Conservation (phyloP, 352 stramenopile species). For the Phytophthora hibernalis region DNA sequence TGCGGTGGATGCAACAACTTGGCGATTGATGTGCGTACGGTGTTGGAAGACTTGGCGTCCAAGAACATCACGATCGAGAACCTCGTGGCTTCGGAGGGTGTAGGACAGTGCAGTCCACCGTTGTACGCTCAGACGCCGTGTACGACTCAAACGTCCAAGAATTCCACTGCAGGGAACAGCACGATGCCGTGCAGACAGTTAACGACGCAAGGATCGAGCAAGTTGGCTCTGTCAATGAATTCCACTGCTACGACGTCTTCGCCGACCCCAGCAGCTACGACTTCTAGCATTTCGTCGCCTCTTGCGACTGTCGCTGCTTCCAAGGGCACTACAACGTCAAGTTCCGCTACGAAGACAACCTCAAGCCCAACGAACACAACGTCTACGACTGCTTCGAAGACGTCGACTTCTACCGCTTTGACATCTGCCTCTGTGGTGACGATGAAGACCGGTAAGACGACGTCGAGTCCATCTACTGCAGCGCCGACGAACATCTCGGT, state of each 20-base stretch:
- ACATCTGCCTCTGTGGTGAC: conserved; percentile 25
- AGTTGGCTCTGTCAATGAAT: conserved; percentile 8
- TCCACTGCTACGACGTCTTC: neutral
- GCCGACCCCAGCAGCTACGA: neutral
- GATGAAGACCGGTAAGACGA: neutral
- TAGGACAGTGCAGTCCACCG: conserved; percentile 9
- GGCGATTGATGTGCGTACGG: conserved; percentile 47
- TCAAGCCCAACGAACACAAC: conserved; percentile 7
- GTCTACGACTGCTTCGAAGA: conserved; percentile 3
- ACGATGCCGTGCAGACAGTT: conserved; percentile 9
- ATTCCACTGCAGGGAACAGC: conserved; percentile 10
- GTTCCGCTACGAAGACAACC: neutral
- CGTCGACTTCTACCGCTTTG: conserved; percentile 5
- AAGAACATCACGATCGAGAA: conserved; percentile 50
- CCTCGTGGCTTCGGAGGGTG: conserved; percentile 31
- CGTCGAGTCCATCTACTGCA: neutral
- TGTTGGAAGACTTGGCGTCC: conserved; percentile 43
- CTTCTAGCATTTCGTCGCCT: neutral
- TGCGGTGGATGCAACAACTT: conserved; percentile 61
- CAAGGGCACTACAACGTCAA: neutral
- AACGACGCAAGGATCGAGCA: conserved; percentile 1
- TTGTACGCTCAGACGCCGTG: conserved; percentile 34
- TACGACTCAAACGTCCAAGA: conserved; percentile 13
- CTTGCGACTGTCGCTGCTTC: neutral
- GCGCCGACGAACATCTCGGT: neutral